Evolutionary conservation across 371 early-diverging fungal genomes (phyloP).

Genomic region (Haplosporangium sp.): DNA sequence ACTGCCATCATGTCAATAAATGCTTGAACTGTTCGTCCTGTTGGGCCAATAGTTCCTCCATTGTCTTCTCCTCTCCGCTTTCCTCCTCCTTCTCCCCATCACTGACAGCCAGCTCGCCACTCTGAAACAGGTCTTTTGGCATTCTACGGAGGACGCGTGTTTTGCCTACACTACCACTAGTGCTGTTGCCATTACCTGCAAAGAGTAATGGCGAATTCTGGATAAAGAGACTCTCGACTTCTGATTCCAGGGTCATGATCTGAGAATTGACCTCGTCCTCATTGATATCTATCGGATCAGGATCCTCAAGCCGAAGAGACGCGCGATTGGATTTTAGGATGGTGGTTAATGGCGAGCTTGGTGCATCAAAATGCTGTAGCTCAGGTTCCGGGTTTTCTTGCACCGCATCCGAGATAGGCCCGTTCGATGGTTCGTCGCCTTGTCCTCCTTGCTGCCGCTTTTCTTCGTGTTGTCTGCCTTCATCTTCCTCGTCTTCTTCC

Average conservation of each 20-base stretch:
- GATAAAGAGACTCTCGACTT: conserved; percentile 38
- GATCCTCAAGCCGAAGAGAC: conserved; percentile 23
- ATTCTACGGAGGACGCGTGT: conserved; percentile 39
- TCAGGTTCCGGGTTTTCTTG: background rate
- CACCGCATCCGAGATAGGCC: background rate
- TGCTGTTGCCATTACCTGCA: conserved; percentile 1
- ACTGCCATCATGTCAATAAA: conserved; percentile 1
- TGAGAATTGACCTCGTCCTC: conserved; percentile 41
- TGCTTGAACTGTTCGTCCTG: conserved; percentile 31
- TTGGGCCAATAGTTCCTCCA: conserved; percentile 48
- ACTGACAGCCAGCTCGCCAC: background rate
- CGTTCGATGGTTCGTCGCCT: background rate
- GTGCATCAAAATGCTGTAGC: background rate
- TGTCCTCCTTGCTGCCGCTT: background rate
- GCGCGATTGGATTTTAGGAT: conserved; percentile 19
- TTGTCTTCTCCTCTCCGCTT: conserved; percentile 30
- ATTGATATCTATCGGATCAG: conserved; percentile 31
- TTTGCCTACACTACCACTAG: conserved; percentile 17
- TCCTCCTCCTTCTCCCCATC: conserved; percentile 15
- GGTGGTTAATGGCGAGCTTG: background rate
- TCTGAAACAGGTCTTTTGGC: conserved; percentile 35
- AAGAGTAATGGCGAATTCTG: conserved; percentile 33
- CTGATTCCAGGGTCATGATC: conserved; percentile 49
- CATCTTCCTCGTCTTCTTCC: conserved; percentile 36
- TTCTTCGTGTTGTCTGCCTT: conserved; percentile 18